Evolutionary conservation across 2,329 filamentous ascomycete genomes (phyloP).

Genomic region (Claviceps lovelessii): DNA sequence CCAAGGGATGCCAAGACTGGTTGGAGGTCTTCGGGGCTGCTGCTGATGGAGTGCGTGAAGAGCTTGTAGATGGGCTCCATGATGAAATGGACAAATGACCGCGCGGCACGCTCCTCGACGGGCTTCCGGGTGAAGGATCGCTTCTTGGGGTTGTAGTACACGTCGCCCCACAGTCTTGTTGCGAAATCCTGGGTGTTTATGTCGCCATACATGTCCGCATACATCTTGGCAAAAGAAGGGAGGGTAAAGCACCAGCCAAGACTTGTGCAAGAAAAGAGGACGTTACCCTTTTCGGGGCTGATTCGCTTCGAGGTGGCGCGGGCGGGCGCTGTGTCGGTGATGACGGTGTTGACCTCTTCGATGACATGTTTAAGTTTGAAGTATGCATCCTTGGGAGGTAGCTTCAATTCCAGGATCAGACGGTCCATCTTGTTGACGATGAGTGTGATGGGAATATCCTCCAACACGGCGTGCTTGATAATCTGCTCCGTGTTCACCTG

Average conservation of each 20-base stretch:
- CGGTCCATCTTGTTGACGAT: constrained; percentile 97
- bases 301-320: constrained; percentile 65
- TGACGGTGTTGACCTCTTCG: constrained; percentile 92
- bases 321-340: constrained; percentile 74
- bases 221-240: constrained; percentile 90
- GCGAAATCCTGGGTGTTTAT: constrained; percentile 76
- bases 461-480: constrained; percentile 85
- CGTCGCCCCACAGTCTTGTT: constrained; percentile 80
- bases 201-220: constrained; percentile 72
- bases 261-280: constrained; percentile 84
- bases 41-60: constrained; percentile 86
- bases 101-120: constrained; percentile 62
- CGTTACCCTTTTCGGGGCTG: constrained; percentile 93
- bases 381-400: constrained; percentile 90
- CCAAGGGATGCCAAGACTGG: constrained; percentile 64
- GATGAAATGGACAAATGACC: constrained; percentile 88
- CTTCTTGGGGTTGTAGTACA: constrained; percentile 86
- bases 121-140: constrained; percentile 84
- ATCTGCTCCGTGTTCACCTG: constrained; percentile 95
- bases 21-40: constrained; percentile 73
- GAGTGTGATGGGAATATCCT: constrained; percentile 76
- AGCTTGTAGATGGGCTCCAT: constrained; percentile 97
- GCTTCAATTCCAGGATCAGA: constrained; percentile 81
- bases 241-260: constrained; percentile 97
- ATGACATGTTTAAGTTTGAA: constrained; percentile 99